Evolutionary conservation across 1,139 yeast species (phyloP).

Genomic region (Debaryomyces nepalensis): DNA sequence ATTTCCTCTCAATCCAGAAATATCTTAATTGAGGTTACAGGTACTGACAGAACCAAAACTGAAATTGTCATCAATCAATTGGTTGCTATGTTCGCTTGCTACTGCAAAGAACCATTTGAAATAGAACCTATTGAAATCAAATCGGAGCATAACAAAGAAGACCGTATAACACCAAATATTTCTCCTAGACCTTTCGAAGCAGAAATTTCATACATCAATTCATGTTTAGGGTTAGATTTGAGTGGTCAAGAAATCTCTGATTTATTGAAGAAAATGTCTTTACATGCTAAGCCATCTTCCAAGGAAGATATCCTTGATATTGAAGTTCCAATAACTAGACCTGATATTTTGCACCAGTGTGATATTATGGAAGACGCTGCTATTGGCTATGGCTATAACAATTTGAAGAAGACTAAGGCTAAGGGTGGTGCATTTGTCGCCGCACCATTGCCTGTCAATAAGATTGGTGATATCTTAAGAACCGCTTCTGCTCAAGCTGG

Average conservation of each 20-base stretch:
- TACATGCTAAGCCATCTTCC: conserved; percentile 61
- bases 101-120: conserved; percentile 75
- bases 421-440: conserved; percentile 81
- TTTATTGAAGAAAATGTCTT: conserved; percentile 80
- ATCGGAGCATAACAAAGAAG: conserved; percentile 79
- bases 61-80: conserved; percentile 89
- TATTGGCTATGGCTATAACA: conserved; percentile 93
- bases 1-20: conserved; percentile 83
- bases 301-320: conserved; percentile 63
- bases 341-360: conserved; percentile 96
- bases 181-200: conserved; percentile 71
- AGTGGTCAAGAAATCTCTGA: conserved; percentile 68
- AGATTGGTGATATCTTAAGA: conserved; percentile 88
- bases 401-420: conserved; percentile 81
- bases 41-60: conserved; percentile 91
- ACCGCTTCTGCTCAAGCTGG: conserved; percentile 93
- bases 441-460: conserved; percentile 87
- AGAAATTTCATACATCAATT: conserved; percentile 85
- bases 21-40: conserved; percentile 92
- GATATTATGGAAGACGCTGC: conserved; percentile 99
- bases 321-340: conserved; percentile 86
- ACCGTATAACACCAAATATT: conserved; percentile 78
- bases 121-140: conserved; percentile 88
- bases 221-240: conserved; percentile 82
- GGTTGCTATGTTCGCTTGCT: conserved; percentile 94